These are phyloP conservation scores for Pseudogymnoascus sp. DNA, from an alignment of 2,329 filamentous ascomycete genomes.

Conservation along the genomic window DNA sequence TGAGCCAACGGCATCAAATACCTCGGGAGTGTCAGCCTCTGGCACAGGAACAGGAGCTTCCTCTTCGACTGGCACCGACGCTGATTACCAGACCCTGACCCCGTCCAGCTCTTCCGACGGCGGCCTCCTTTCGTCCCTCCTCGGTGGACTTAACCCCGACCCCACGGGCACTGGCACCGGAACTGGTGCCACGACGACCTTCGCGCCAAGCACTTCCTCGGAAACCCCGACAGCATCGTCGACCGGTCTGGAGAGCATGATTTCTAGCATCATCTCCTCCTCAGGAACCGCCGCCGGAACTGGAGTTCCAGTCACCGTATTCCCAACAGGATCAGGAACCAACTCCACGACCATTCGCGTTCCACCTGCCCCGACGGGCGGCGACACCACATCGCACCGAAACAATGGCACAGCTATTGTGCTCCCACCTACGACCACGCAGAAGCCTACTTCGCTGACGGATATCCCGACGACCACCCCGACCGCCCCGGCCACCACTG, in stretches of 20 bases:
- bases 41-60: slow-evolving; percentile 13
- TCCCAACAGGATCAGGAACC: not conserved
- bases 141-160: not conserved
- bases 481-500: not conserved
- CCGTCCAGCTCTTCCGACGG: not conserved
- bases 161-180: not conserved
- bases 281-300: not conserved
- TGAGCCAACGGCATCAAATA: slow-evolving; percentile 2
- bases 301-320: not conserved
- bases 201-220: not conserved
- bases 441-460: not conserved
- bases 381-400: not conserved
- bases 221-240: not conserved
- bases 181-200: not conserved
- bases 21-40: slow-evolving; percentile 10
- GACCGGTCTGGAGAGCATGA: not conserved
- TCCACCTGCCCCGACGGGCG: not conserved
- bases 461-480: not conserved
- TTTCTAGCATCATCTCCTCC: not conserved
- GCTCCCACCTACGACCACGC: not conserved
- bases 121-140: not conserved
- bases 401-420: not conserved
- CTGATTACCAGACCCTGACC: slow-evolving; percentile 10
- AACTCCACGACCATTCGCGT: not conserved
- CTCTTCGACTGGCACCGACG: slow-evolving; percentile 17